Evolutionary conservation across 1,284 basidiomycete genomes (phyloP), one percentile per base, ranked within the genome.

Genomic region (Rhodotorula sp.): DNA sequence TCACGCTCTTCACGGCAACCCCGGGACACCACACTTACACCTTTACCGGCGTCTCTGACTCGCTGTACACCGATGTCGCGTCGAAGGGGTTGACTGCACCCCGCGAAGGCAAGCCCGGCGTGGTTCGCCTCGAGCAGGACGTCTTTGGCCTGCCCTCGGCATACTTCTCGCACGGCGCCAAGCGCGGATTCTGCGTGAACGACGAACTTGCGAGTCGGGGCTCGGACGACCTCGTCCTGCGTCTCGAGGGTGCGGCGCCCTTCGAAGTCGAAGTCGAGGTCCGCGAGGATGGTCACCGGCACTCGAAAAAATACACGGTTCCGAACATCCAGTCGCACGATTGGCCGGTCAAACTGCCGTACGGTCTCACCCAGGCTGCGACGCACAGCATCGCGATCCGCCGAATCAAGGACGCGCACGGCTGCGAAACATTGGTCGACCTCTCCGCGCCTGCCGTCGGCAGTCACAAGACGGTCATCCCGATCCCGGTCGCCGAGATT

Each of bases 401-500:
- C 61, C 87, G 87, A 0, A 84, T 95, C 20, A 83, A 85, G 26
- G 93, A 97, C 81, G 86, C 89, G 21, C 91, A 90, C 31, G 87
- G 86, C 47, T 98, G 96, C 81, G 88, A 59, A 85, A 87, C 58
- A 31, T 81, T 87, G 52, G 86, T 86, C n/a, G 84, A 87, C 70
- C 58, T 5, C 63, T 75, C 39, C 31, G 59, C 49, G 18, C 54
- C 51, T 39, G n/a, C 49, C 23, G 57, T 20, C 18, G 60, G 20
- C 59, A 66, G 62, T 46, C 49, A 46, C 23, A 65, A 23, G 21
- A 84, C 87, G 70, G 86, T 87, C 48, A 86, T 92, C 57, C 88
- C 88, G 86, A n/a, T 65, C n/a, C 92, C 97, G 75, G 93, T 98
- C 16, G 92, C 93, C 10, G 96, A 98, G 82, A 93, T 92, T 3